A percentile compares a stretch with the other conserved stretches of the same genome.
Evolutionary conservation across 257 asterid species (phyloP).

Genomic region (Anisodus tanguticus): DNA sequence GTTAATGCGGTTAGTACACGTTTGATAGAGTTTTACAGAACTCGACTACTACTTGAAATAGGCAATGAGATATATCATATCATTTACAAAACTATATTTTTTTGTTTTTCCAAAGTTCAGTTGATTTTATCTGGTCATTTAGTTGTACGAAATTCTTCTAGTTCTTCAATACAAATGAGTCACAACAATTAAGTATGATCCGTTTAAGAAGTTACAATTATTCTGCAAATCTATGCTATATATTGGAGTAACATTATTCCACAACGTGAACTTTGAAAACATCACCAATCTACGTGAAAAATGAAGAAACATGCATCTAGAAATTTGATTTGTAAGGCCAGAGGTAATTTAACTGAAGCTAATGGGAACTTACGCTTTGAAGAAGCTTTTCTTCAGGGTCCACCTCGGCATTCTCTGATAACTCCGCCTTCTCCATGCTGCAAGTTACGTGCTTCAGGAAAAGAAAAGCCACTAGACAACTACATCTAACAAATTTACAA

Average conservation of each 20-base stretch:
- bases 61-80: slow-evolving; percentile 12
- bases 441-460: slow-evolving; percentile 40
- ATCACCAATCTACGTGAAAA: not conserved
- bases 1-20: not conserved
- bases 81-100: slow-evolving; percentile 8
- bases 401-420: slow-evolving; percentile 36
- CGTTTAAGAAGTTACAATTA: too few species aligned
- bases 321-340: not conserved
- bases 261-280: not conserved
- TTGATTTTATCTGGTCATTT: slow-evolving; percentile 14
- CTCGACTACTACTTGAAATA: not conserved
- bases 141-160: not conserved
- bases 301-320: slow-evolving; percentile 24
- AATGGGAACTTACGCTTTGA: slow-evolving; percentile 58
- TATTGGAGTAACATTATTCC: slow-evolving; percentile 5
- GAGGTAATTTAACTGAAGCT: not conserved
- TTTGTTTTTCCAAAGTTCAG: not conserved
- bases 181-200: not conserved
- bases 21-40: not conserved
- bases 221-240: too few species aligned
- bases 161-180: not conserved
- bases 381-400: slow-evolving; percentile 48
- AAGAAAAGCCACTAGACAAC: slow-evolving; percentile 18
- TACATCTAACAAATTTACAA: slow-evolving; percentile 29
- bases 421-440: slow-evolving; percentile 51